Evolutionary conservation across 2,329 filamentous ascomycete genomes (phyloP), one percentile per base, ranked within the genome.

Genomic region (Akanthomyces uredinophilus): DNA sequence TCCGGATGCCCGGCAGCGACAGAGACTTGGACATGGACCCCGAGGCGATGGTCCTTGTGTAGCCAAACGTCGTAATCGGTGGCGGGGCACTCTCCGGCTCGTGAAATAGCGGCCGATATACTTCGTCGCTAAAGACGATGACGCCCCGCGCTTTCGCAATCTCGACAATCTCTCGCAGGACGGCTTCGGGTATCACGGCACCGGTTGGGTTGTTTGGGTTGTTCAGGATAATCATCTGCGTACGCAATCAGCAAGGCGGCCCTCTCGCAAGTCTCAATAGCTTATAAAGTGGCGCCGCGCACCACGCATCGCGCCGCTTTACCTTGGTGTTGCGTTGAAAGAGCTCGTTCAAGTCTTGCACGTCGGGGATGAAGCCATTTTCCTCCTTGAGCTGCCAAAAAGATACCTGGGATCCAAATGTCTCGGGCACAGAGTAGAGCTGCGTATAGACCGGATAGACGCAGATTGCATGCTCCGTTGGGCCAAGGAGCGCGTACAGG

Each of bases 361-460:
- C 72, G 65, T 91, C 81, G 0, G 90, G 85, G 7, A 88, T 75
- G 78, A 88, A 95, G 18, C 82, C 80, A 54, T 90, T 82, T 24
- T 85, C 79, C 44, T 83, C 80, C 54, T 81, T 82, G 10, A 91
- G 80, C 70, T 84, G 86, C 92, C 92, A 96, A 13, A 94, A 73
- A 47, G 87, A 86, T 18, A 96, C 89, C 63, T 91, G 84, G 1
- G 90, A 91, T 0, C 92, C 91, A 5, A 96, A 76, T 43, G 86
- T 88, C 66, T 81, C 80, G 0, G 92, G 91, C 1, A 96, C 84
- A 11, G 86, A 79, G 70, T 94, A 95, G 1, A 96, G 81, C 68
- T 95, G 91, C 72, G 95, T 90, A 69, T 95, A 96, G 1, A 91
- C 94, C 14, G 92, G 92, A 71, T 92, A 91, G 63, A 95, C 89